Percentiles rank a stretch among this genome's conserved stretches.
Conservation (phyloP, 345 rosid genomes). For the Salix viminalis region DNA sequence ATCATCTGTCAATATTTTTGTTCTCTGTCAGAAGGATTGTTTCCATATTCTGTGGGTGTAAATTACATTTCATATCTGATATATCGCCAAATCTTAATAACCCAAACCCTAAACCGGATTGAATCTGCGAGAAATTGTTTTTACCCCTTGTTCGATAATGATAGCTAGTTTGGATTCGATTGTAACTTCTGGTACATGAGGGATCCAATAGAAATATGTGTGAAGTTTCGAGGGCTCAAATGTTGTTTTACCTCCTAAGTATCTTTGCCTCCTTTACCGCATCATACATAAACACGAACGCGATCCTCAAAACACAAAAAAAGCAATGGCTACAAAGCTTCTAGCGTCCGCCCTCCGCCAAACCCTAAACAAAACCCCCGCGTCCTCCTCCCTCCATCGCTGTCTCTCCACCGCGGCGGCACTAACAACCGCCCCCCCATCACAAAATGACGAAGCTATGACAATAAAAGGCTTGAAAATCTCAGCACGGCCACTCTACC, state of each 20-base stretch:
- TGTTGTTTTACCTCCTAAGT: too few species aligned
- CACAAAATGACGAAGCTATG: conserved; percentile 40
- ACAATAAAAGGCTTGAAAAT: conserved; percentile 68
- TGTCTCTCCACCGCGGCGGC: conserved; percentile 35
- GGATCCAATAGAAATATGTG: too few species aligned
- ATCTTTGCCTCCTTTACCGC: too few species aligned
- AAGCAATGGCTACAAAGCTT: conserved; percentile 56
- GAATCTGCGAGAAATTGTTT: too few species aligned
- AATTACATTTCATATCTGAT: too few species aligned
- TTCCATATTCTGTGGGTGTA: neutral
- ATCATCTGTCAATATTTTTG: neutral
- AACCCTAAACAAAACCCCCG: conserved; percentile 16
- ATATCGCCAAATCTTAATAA: too few species aligned
- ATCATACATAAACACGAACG: too few species aligned
- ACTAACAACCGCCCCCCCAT: conserved; percentile 2
- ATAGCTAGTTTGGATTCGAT: too few species aligned
- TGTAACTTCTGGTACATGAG: too few species aligned
- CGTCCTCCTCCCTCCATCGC: conserved; percentile 17
- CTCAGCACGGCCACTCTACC: conserved; percentile 65
- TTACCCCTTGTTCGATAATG: too few species aligned
- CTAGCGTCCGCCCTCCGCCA: conserved; percentile 46
- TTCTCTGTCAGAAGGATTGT: neutral
- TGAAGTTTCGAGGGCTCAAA: too few species aligned
- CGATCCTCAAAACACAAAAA: neutral
- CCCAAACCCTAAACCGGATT: too few species aligned